Evolutionary conservation across 1,284 basidiomycete species (phyloP).

Genomic region (Paramarasmius palmivorus): DNA sequence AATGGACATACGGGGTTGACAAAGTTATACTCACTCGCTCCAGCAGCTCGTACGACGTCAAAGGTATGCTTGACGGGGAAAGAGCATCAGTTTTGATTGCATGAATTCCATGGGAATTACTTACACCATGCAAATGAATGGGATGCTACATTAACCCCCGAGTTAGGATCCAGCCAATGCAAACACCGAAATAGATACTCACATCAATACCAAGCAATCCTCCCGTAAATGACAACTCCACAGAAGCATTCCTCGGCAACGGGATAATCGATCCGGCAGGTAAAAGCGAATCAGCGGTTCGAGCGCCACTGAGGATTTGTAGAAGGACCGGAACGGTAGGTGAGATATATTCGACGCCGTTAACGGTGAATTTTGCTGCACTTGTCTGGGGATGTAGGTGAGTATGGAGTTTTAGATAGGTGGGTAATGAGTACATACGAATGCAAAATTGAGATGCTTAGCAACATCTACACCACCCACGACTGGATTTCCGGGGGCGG

Average conservation of each 20-base stretch:
- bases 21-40: slow-evolving; percentile 30
- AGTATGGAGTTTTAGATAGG: too few relatives aligned
- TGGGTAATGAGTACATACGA: too few relatives aligned
- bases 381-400: too few relatives aligned
- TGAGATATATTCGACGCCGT: slow-evolving; percentile 1
- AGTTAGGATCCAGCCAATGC: background rate
- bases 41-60: slow-evolving; percentile 34
- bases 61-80: slow-evolving; percentile 29
- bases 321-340: background rate
- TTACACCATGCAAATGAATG: slow-evolving; percentile 42
- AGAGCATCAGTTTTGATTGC: slow-evolving; percentile 1
- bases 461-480: too few relatives aligned
- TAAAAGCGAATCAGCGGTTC: background rate
- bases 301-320: background rate
- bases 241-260: background rate
- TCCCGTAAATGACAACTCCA: slow-evolving; percentile 3
- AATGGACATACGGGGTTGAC: too few relatives aligned
- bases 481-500: too few relatives aligned
- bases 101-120: slow-evolving; percentile 22
- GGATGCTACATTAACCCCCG: slow-evolving; percentile 31
- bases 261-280: background rate
- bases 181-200: background rate
- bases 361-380: background rate
- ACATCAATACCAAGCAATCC: slow-evolving; percentile 1
- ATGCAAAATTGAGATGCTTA: too few relatives aligned